phyloP scores from a whole-genome alignment of 805 yeast genomes.

The Starmera dryadoides region DNA sequence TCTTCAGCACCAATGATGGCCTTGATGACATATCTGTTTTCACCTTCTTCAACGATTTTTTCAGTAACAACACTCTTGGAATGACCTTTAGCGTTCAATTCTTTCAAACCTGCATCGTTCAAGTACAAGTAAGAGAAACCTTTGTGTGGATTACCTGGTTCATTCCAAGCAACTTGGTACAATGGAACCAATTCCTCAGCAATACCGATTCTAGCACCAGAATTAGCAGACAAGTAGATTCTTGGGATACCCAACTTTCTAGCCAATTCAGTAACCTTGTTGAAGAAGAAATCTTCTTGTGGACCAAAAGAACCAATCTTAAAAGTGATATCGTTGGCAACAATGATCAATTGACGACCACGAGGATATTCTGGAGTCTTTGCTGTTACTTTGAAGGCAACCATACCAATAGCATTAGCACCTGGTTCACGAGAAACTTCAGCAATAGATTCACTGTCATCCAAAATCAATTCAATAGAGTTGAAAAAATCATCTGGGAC shows the following conservation, averaged over 20 bases:
- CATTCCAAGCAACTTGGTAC: conserved; percentile 91
- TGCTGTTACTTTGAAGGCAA: conserved; percentile 84
- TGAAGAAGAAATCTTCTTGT: conserved; percentile 85
- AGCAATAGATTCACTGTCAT: conserved; percentile 70
- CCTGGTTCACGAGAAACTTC: conserved; percentile 96
- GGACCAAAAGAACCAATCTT: conserved; percentile 99
- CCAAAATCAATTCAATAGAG: conserved; percentile 75
- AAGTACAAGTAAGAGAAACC: conserved; percentile 90
- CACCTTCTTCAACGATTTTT: conserved; percentile 76
- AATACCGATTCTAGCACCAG: conserved; percentile 98
- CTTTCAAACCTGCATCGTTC: conserved; percentile 54
- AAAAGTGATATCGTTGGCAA: conserved; percentile 96
- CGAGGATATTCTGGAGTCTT: conserved; percentile 96
- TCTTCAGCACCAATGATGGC: conserved; percentile 91
- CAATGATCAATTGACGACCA: conserved; percentile 88
- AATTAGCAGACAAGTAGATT: conserved; percentile 92
- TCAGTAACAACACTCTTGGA: conserved; percentile 64
- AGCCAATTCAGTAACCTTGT: conserved; percentile 88
- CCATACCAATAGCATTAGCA: conserved; percentile 94
- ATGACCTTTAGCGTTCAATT: conserved; percentile 53
- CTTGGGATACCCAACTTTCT: conserved; percentile 90
- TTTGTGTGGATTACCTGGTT: conserved; percentile 61
- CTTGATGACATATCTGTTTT: conserved; percentile 72
- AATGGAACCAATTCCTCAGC: conserved; percentile 92
- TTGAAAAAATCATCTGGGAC: conserved; percentile 74